Conservation (phyloP, 2,329 filamentous ascomycete genomes). For the Scedosporium apiospermum region DNA sequence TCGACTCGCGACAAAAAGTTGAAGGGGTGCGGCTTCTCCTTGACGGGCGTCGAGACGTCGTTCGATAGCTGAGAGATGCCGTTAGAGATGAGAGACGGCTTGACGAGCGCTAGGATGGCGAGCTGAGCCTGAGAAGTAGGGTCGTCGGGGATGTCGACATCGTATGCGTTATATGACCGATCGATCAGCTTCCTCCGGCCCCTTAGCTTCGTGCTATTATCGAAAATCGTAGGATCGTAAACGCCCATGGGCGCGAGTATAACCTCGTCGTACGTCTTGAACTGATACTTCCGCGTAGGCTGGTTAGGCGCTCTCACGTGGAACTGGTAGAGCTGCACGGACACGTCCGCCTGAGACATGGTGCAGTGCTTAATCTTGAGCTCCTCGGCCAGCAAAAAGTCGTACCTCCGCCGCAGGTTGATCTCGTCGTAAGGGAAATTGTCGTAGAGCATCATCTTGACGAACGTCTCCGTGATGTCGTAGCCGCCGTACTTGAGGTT, state of each 20-base stretch:
- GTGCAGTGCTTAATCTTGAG: conserved; percentile 90
- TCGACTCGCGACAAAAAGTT: conserved; percentile 59
- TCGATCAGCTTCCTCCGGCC: conserved; percentile 74
- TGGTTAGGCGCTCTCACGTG: conserved; percentile 82
- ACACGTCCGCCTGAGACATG: conserved; percentile 81
- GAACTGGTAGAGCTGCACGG: conserved; percentile 80
- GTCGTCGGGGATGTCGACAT: conserved; percentile 78
- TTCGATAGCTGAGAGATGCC: conserved; percentile 31
- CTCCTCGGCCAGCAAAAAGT: conserved; percentile 90
- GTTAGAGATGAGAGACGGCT: conserved; percentile 44
- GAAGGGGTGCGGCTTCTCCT: conserved; percentile 56
- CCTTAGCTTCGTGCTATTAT: conserved; percentile 68
- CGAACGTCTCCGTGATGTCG: conserved; percentile 88
- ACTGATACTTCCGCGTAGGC: conserved; percentile 84
- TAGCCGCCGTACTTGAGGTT: conserved; percentile 90
- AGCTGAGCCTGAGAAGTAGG: conserved; percentile 78
- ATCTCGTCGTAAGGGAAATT: conserved; percentile 94
- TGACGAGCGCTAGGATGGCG: conserved; percentile 49
- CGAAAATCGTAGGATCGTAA: conserved; percentile 81
- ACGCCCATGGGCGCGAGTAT: conserved; percentile 93
- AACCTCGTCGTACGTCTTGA: conserved; percentile 96
- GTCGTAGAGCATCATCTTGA: conserved; percentile 97
- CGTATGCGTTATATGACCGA: conserved; percentile 88
- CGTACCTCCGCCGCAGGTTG: conserved; percentile 80
- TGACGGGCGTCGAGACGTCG: conserved; percentile 49